These are phyloP conservation scores for Arthrinium phaeospermum DNA, from an alignment of 2,329 filamentous ascomycete species.

Conservation along the genomic window DNA sequence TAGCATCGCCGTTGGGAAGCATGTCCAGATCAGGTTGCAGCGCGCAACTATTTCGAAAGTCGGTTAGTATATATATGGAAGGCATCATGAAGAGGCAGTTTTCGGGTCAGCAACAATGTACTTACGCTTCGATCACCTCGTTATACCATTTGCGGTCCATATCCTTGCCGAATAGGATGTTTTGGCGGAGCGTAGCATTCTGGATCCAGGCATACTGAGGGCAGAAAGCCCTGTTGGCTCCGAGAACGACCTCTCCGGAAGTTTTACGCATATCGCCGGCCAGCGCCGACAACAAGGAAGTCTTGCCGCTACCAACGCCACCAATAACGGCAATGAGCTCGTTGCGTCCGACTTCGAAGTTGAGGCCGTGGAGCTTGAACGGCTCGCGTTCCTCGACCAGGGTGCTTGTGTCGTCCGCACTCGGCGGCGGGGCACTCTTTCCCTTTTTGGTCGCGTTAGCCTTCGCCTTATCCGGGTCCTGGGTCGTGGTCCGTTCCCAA, in stretches of 20 bases:
- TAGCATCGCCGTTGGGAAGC: slow-evolving; percentile 86
- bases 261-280: slow-evolving; percentile 95
- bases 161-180: slow-evolving; percentile 87
- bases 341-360: slow-evolving; percentile 72
- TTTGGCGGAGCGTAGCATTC: slow-evolving; percentile 84
- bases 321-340: slow-evolving; percentile 88
- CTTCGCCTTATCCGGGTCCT: slow-evolving; percentile 56
- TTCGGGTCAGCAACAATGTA: slow-evolving; percentile 33
- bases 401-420: slow-evolving; percentile 56
- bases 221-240: slow-evolving; percentile 85
- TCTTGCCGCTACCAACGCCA: slow-evolving; percentile 89
- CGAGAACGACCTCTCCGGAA: slow-evolving; percentile 72
- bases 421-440: slow-evolving; percentile 46
- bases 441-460: slow-evolving; percentile 50
- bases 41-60: slow-evolving; percentile 64
- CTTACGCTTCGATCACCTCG: slow-evolving; percentile 77
- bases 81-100: background rate
- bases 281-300: slow-evolving; percentile 83
- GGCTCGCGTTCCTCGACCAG: slow-evolving; percentile 66
- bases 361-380: slow-evolving; percentile 73
- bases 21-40: slow-evolving; percentile 87
- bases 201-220: slow-evolving; percentile 99
- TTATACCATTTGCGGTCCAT: slow-evolving; percentile 81
- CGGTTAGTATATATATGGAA: background rate
- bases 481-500: slow-evolving; percentile 75